phyloP scores from a whole-genome alignment of 73 alveolate species.

The Tetrahymena thermophila region DNA sequence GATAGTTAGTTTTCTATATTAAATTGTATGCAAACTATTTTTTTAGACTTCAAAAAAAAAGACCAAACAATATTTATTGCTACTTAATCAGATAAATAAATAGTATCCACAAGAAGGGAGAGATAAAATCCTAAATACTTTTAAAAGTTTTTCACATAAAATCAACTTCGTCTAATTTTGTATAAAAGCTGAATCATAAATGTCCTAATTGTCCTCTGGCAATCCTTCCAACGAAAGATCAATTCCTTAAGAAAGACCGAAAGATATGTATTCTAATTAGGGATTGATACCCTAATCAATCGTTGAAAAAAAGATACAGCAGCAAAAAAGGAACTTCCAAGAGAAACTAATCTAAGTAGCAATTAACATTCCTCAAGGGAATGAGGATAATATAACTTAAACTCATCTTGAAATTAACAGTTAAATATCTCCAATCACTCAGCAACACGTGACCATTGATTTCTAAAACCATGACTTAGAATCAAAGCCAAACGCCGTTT shows the following conservation, averaged over 20 bases:
- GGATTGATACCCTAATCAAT: neutral
- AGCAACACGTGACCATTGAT: neutral
- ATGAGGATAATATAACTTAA: neutral
- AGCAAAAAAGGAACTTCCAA: neutral
- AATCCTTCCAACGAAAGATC: neutral
- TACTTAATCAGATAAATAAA: neutral
- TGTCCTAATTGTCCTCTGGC: neutral
- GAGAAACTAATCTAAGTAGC: neutral
- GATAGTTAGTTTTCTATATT: neutral
- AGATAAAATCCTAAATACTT: neutral
- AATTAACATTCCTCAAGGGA: neutral
- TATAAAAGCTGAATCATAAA: neutral
- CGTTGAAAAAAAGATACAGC: neutral
- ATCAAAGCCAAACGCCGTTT: neutral
- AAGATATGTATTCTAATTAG: neutral
- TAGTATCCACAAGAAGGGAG: neutral
- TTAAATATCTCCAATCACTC: neutral
- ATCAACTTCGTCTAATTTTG: neutral
- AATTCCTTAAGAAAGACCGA: neutral
- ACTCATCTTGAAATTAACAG: neutral
- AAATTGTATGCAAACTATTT: neutral
- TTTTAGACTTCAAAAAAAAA: neutral
- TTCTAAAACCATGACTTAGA: neutral
- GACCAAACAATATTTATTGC: neutral
- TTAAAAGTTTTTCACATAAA: neutral